Percentiles rank a stretch among this genome's conserved stretches.
These are phyloP conservation scores for Microascus cirrosus DNA, from an alignment of 2,329 filamentous ascomycete genomes.

Conservation along the genomic window DNA sequence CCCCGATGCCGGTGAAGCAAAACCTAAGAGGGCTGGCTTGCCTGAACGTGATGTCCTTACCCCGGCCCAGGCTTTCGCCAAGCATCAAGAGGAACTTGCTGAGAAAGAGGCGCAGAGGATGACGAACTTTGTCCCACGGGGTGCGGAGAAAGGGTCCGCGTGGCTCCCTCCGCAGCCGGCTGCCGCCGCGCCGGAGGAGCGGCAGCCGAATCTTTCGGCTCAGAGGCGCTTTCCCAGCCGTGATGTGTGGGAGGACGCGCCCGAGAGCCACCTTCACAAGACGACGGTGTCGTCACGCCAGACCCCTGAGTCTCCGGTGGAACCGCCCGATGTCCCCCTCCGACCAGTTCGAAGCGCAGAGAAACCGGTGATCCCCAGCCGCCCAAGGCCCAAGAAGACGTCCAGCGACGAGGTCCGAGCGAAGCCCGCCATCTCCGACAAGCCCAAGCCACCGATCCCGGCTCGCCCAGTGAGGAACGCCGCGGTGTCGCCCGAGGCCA, in stretches of 20 bases:
- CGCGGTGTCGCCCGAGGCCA: conserved; percentile 12
- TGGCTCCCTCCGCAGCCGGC: conserved; percentile 5
- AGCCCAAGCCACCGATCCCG: conserved; percentile 51
- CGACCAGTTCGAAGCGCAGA: conserved; percentile 18
- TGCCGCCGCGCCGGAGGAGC: not conserved
- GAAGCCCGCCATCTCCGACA: conserved; percentile 34
- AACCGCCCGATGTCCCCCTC: not conserved
- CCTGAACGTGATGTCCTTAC: conserved; percentile 32
- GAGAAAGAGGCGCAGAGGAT: conserved; percentile 37
- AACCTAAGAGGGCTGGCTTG: conserved; percentile 14
- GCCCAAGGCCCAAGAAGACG: conserved; percentile 32
- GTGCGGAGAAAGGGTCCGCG: conserved; percentile 7
- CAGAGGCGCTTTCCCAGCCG: conserved; percentile 76
- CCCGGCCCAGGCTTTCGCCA: conserved; percentile 54
- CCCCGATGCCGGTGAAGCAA: conserved; percentile 38
- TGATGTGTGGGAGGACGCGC: conserved; percentile 91
- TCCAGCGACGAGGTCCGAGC: conserved; percentile 23
- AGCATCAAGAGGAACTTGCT: conserved; percentile 53
- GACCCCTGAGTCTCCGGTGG: conserved; percentile 11
- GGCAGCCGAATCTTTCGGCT: conserved; percentile 40
- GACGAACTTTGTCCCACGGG: conserved; percentile 34
- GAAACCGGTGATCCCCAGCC: conserved; percentile 31
- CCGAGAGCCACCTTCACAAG: conserved; percentile 70
- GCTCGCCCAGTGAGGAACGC: conserved; percentile 45
- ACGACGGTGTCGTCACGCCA: conserved; percentile 49